Evolutionary conservation across 257 asterid genomes (phyloP).

Genomic region (Ligustrum vulgare): DNA sequence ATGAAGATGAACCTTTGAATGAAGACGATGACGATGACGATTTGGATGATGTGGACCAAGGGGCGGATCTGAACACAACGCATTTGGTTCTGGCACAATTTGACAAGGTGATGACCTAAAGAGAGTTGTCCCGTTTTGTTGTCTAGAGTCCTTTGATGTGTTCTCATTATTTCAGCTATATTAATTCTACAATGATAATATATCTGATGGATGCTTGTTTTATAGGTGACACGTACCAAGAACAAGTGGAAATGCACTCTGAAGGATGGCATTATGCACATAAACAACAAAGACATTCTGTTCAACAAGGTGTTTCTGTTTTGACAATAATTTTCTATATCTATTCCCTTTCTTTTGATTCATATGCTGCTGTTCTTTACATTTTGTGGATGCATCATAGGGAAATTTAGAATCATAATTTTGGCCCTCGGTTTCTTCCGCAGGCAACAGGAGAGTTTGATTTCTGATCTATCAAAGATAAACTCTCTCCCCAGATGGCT

Average conservation of each 20-base stretch:
- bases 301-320: constrained; percentile 49
- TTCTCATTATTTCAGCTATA: not conserved
- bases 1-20: constrained; percentile 89
- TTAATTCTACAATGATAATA: not conserved
- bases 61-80: constrained; percentile 76
- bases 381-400: not conserved
- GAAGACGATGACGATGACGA: constrained; percentile 96
- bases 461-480: not conserved
- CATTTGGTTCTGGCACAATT: constrained; percentile 95
- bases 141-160: not conserved
- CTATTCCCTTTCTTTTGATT: not conserved
- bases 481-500: not conserved
- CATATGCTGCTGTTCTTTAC: not conserved
- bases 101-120: constrained; percentile 63
- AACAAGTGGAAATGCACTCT: constrained; percentile 97
- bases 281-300: constrained; percentile 84
- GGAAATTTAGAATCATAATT: not conserved
- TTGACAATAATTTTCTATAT: not conserved
- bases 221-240: constrained; percentile 91
- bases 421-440: not conserved
- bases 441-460: not conserved
- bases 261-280: constrained; percentile 97
- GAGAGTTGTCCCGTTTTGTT: not conserved
- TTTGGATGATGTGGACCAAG: constrained; percentile 79
- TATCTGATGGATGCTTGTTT: constrained; percentile 9